These are phyloP conservation scores for Hymenoscyphus albidus DNA, from an alignment of 2,329 filamentous ascomycete genomes.

Conservation along the genomic window DNA sequence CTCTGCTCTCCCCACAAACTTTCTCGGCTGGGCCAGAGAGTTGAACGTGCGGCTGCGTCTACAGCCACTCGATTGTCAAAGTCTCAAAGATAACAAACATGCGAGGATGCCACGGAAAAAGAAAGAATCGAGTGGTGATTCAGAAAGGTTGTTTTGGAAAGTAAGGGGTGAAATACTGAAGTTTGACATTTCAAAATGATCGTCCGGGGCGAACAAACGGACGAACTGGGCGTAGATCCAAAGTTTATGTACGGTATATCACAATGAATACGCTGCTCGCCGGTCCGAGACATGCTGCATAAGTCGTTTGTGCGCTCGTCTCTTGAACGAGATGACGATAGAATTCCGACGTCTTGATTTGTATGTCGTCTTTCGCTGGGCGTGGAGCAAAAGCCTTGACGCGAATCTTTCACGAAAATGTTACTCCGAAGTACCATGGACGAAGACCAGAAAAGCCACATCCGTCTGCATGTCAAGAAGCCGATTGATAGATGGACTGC, in stretches of 20 bases:
- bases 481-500: background rate
- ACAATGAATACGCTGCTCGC: background rate
- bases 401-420: background rate
- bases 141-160: background rate
- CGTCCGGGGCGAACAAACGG: background rate
- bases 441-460: background rate
- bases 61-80: background rate
- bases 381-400: background rate
- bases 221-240: background rate
- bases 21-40: background rate
- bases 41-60: background rate
- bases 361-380: too few species aligned
- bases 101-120: background rate
- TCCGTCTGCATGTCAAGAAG: background rate
- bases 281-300: background rate
- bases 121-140: background rate
- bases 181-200: background rate
- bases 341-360: too few species aligned
- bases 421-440: background rate
- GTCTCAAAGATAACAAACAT: background rate
- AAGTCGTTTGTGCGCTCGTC: background rate
- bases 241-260: background rate
- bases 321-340: background rate
- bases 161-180: background rate
- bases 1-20: conserved; percentile 1